These are phyloP conservation scores for Plasmodium cynomolgi DNA, from an alignment of 169 alveolate species.

Conservation along the genomic window DNA sequence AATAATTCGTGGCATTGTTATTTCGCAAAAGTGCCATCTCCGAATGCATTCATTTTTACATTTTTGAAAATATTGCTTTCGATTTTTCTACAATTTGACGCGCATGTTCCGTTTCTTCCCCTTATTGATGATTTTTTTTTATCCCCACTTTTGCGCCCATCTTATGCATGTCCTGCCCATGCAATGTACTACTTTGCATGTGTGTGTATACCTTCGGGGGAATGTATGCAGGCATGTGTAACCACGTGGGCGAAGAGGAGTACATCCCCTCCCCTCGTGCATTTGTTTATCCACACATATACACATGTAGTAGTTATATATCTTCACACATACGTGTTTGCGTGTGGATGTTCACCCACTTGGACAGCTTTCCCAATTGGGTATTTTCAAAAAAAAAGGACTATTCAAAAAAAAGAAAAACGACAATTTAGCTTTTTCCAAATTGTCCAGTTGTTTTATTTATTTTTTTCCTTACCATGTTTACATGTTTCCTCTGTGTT, in stretches of 20 bases:
- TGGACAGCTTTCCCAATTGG: background rate
- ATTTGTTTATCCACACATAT: background rate
- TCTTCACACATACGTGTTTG: background rate
- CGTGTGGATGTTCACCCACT: background rate
- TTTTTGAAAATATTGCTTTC: background rate
- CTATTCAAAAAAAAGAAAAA: background rate
- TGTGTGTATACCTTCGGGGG: background rate
- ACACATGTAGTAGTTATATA: background rate
- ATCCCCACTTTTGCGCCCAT: background rate
- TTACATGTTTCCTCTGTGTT: background rate
- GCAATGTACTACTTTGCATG: background rate
- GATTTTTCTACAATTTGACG: background rate
- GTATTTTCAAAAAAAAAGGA: background rate
- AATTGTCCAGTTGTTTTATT: background rate
- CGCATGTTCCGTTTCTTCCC: background rate
- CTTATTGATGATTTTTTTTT: background rate
- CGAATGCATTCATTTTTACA: background rate
- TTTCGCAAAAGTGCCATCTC: background rate
- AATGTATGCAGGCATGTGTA: background rate
- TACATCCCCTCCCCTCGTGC: background rate
- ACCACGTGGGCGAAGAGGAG: background rate
- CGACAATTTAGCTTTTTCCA: background rate
- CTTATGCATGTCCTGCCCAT: background rate
- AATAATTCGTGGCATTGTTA: background rate
- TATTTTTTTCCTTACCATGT: background rate